Evolutionary conservation across 2,329 filamentous ascomycete genomes (phyloP).

Genomic region (Neurospora sp.): DNA sequence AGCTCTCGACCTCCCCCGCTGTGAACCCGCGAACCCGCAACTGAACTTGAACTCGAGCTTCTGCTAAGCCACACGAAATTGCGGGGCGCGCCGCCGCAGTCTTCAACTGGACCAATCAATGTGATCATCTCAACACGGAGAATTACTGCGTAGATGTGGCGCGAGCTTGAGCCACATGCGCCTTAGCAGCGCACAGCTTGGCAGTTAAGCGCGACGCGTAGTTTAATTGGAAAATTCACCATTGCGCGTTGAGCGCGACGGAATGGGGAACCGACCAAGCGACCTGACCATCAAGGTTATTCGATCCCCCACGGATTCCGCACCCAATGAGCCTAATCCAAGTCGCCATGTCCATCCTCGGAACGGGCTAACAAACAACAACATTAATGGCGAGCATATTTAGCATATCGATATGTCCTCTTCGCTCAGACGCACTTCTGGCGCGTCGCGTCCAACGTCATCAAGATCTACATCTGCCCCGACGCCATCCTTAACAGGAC

Average conservation of each 20-base stretch:
- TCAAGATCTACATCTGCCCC: background rate
- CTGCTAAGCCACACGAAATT: background rate
- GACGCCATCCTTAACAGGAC: background rate
- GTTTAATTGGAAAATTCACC: background rate
- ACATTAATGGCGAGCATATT: constrained; percentile 20
- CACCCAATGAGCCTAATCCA: background rate
- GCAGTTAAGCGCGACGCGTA: background rate
- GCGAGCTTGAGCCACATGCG: background rate
- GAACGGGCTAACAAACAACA: background rate
- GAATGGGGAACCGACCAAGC: background rate
- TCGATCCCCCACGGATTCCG: background rate
- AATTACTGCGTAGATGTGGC: background rate
- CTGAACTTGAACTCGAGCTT: background rate
- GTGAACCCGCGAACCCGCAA: too few species aligned
- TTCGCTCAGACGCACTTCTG: constrained; percentile 21
- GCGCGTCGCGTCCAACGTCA: constrained; percentile 40
- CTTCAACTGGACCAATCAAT: background rate
- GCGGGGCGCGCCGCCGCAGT: background rate
- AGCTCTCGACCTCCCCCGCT: too few species aligned
- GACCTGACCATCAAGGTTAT: background rate
- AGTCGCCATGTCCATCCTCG: background rate
- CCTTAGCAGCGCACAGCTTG: background rate
- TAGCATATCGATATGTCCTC: constrained; percentile 22
- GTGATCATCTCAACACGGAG: background rate
- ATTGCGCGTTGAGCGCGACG: background rate